phyloP scores from a whole-genome alignment of 2,329 filamentous ascomycete species.

The Exophiala alcalophila region DNA sequence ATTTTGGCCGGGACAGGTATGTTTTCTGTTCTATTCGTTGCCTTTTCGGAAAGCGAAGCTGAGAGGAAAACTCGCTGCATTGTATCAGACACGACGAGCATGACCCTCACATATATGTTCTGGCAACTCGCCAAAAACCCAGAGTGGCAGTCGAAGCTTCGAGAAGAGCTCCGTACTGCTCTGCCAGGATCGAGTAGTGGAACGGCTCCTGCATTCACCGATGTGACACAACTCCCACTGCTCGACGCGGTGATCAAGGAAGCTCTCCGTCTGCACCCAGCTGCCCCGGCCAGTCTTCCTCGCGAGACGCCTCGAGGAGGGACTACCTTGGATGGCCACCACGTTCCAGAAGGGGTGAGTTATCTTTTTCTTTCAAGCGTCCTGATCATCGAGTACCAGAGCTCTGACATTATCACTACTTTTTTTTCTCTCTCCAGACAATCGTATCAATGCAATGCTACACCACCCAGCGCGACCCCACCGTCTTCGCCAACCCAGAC shows the following conservation, averaged over 20 bases:
- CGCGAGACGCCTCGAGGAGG: constrained; percentile 8
- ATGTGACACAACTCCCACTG: constrained; percentile 48
- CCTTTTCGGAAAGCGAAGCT: no score
- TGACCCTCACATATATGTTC: constrained; percentile 35
- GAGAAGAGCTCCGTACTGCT: constrained; percentile 31
- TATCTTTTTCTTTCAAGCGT: background rate
- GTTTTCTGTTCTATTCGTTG: no score
- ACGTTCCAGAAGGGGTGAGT: constrained; percentile 13
- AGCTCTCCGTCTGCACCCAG: constrained; percentile 40
- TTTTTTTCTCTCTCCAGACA: no score
- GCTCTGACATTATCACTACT: background rate
- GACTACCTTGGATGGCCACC: constrained; percentile 6
- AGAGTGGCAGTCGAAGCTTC: constrained; percentile 33
- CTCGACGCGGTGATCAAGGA: constrained; percentile 47
- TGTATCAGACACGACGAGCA: constrained; percentile 8
- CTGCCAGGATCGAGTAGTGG: no score
- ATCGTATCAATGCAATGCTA: background rate
- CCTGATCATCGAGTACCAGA: no score
- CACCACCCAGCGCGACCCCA: background rate
- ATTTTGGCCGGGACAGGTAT: constrained; percentile 21
- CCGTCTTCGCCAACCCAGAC: background rate
- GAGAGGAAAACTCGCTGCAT: no score
- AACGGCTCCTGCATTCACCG: no score
- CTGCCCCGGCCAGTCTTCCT: constrained; percentile 15
- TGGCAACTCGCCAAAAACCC: constrained; percentile 36